A percentile compares a stretch with the other conserved stretches of the same genome.
These are phyloP conservation scores for Cucumis cinereus DNA, from an alignment of 306 rosid genomes.

Conservation along the genomic window DNA sequence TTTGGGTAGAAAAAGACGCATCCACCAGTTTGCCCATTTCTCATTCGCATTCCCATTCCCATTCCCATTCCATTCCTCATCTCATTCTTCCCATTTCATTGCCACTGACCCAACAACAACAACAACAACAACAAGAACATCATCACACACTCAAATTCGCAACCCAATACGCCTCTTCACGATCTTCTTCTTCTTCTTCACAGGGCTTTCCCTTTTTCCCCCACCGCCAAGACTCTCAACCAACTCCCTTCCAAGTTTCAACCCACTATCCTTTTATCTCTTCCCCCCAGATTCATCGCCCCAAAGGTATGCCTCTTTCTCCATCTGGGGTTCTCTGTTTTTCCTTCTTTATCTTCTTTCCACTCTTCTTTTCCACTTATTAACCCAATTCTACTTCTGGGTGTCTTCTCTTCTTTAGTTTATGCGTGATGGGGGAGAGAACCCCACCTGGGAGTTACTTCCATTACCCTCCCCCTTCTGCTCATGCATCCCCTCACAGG, in stretches of 20 bases:
- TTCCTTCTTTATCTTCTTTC: background rate
- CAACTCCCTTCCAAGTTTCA: background rate
- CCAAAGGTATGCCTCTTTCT: background rate
- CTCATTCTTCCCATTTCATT: background rate
- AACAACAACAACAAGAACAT: no score
- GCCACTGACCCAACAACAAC: background rate
- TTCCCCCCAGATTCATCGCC: background rate
- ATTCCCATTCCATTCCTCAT: background rate
- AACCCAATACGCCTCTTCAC: background rate
- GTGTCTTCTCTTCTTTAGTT: background rate
- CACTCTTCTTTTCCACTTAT: background rate
- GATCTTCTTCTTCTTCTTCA: background rate
- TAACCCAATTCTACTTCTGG: background rate
- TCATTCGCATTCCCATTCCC: background rate
- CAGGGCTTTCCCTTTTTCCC: background rate
- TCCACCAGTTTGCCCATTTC: background rate
- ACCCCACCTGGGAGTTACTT: conserved; percentile 74
- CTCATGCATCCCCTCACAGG: conserved; percentile 69
- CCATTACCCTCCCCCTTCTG: conserved; percentile 74
- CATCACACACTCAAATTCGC: background rate
- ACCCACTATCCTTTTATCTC: background rate
- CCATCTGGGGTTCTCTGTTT: background rate
- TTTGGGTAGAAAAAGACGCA: conserved; percentile 1
- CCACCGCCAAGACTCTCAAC: background rate
- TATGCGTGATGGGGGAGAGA: conserved; percentile 69